A percentile compares a stretch with the other conserved stretches of the same genome.
Evolutionary conservation across 2,329 filamentous ascomycete genomes (phyloP).

Genomic region (Talaromyces sp.): DNA sequence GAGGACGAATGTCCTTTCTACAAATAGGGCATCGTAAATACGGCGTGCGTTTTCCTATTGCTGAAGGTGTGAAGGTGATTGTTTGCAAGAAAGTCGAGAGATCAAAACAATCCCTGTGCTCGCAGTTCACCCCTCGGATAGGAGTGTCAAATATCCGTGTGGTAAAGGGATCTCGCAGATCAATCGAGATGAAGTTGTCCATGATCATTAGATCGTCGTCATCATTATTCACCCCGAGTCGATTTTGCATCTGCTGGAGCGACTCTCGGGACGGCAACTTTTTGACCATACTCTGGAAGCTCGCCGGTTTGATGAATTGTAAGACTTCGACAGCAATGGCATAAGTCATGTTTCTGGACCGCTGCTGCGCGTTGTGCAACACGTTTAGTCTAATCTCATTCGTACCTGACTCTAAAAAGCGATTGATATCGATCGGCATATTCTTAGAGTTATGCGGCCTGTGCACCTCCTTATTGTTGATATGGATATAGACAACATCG

Average conservation of each 20-base stretch:
- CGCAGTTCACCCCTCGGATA: constrained; percentile 64
- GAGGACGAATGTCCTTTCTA: constrained; percentile 67
- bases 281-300: constrained; percentile 34
- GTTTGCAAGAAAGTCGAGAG: constrained; percentile 73
- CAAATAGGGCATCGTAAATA: constrained; percentile 71
- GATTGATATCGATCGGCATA: constrained; percentile 68
- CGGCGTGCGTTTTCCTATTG: constrained; percentile 56
- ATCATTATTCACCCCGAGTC: constrained; percentile 39
- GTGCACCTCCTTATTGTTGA: constrained; percentile 59
- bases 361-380: constrained; percentile 35
- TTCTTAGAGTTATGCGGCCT: constrained; percentile 69
- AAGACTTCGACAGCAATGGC: constrained; percentile 67
- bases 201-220: constrained; percentile 62
- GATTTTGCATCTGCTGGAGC: constrained; percentile 52
- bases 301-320: constrained; percentile 44
- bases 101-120: constrained; percentile 85
- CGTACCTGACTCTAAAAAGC: constrained; percentile 49
- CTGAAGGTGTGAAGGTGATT: constrained; percentile 41
- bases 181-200: constrained; percentile 54
- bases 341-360: constrained; percentile 36
- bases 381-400: constrained; percentile 58
- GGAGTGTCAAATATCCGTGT: constrained; percentile 62
- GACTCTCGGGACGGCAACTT: constrained; percentile 46
- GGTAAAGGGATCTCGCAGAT: constrained; percentile 64
- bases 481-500: constrained; percentile 58